These are phyloP conservation scores for Stephania japonica DNA, from an alignment of 164 flowering plant species.

Conservation along the genomic window DNA sequence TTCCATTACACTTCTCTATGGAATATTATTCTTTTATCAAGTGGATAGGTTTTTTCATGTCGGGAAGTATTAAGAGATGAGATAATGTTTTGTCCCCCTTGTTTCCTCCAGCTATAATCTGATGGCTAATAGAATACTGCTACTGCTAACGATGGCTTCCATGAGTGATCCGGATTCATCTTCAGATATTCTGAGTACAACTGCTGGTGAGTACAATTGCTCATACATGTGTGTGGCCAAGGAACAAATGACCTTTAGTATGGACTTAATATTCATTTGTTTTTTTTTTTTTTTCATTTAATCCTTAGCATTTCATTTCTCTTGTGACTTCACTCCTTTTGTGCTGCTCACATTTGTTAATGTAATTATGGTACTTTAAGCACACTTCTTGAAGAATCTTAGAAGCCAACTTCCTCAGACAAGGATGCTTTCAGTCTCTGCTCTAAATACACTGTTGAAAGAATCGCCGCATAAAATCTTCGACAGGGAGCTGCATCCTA, in stretches of 20 bases:
- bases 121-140: conserved; percentile 93
- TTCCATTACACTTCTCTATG: not conserved
- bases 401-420: conserved; percentile 97
- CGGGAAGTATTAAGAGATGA: not conserved
- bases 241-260: not conserved
- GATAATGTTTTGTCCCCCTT: conserved; percentile 5
- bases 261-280: not conserved
- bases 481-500: conserved; percentile 22
- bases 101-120: conserved; percentile 67
- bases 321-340: not conserved
- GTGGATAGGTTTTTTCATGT: not conserved
- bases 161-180: conserved; percentile 57
- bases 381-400: conserved; percentile 82
- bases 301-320: not conserved
- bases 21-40: not conserved
- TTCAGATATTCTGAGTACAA: conserved; percentile 55
- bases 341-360: conserved; percentile 5
- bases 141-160: conserved; percentile 82
- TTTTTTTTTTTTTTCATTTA: too few relatives aligned
- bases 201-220: conserved; percentile 59
- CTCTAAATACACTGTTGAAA: conserved; percentile 72
- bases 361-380: conserved; percentile 32
- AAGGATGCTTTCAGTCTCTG: conserved; percentile 93
- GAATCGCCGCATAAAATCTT: conserved; percentile 78
- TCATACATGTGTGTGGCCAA: not conserved